These are phyloP conservation scores for Lentithecium fluviatile DNA, from an alignment of 495 filamentous ascomycete genomes.

Conservation along the genomic window DNA sequence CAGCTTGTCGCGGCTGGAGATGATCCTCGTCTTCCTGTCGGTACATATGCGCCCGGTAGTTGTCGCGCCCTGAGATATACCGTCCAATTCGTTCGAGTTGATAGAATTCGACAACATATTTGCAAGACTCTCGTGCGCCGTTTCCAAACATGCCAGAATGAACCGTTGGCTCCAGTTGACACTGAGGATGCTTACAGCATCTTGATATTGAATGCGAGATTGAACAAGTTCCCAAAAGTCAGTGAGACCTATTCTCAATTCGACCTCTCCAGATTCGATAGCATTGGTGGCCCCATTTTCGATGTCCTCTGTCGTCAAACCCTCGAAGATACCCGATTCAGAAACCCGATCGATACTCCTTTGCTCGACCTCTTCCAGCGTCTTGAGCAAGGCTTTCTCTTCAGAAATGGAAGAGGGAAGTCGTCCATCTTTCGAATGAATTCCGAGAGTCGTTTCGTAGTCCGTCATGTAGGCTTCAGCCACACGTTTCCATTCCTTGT, in stretches of 20 bases:
- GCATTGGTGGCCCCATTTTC: constrained; percentile 1
- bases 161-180: constrained; percentile 42
- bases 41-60: constrained; percentile 27
- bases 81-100: constrained; percentile 39
- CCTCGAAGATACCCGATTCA: constrained; percentile 19
- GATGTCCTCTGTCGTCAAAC: not conserved
- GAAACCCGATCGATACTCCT: constrained; percentile 19
- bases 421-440: not conserved
- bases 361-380: constrained; percentile 13
- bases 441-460: not conserved
- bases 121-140: not conserved
- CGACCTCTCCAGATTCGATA: constrained; percentile 14
- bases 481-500: not conserved
- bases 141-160: constrained; percentile 26
- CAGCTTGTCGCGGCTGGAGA: constrained; percentile 40
- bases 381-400: constrained; percentile 10
- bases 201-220: not conserved
- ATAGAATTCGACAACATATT: constrained; percentile 17
- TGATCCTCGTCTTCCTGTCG: constrained; percentile 14
- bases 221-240: constrained; percentile 17
- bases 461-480: constrained; percentile 10
- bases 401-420: not conserved
- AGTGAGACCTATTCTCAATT: constrained; percentile 34
- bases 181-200: constrained; percentile 35
- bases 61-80: constrained; percentile 21